Conservation (phyloP, 805 yeast species). For the Candida sakaeoensis region DNA sequence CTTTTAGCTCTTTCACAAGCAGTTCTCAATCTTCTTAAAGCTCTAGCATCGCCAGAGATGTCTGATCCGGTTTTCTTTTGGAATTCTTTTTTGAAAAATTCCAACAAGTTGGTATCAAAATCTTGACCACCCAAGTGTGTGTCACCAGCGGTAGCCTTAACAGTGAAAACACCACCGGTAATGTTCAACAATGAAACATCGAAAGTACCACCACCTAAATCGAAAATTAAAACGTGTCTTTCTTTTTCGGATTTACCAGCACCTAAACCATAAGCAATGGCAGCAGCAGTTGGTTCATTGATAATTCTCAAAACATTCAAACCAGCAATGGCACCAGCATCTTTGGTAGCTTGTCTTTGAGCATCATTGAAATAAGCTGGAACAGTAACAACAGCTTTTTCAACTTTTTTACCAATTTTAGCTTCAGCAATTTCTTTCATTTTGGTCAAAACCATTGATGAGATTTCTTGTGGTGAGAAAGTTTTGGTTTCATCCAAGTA, state of each 20-base stretch:
- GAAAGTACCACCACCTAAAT: constrained; percentile 97
- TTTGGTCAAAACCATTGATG: constrained; percentile 48
- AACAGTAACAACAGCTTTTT: constrained; percentile 47
- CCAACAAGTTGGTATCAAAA: constrained; percentile 49
- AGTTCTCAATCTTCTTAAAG: constrained; percentile 50
- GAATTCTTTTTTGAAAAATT: constrained; percentile 44
- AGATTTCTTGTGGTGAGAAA: constrained; percentile 47
- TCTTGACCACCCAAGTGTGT: constrained; percentile 53
- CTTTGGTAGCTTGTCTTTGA: constrained; percentile 51
- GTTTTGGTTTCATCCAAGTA: constrained; percentile 46
- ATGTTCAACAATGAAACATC: constrained; percentile 90
- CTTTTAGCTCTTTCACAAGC: constrained; percentile 53
- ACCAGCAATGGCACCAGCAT: constrained; percentile 51
- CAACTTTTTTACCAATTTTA: constrained; percentile 76
- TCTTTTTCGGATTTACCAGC: constrained; percentile 53
- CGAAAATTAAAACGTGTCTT: constrained; percentile 81
- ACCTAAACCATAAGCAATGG: constrained; percentile 95
- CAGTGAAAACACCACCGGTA: constrained; percentile 95
- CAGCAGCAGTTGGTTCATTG: constrained; percentile 81
- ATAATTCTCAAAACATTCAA: constrained; percentile 47
- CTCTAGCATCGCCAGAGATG: constrained; percentile 46
- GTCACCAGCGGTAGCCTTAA: constrained; percentile 78
- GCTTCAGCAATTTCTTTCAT: constrained; percentile 79
- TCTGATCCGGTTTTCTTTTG: constrained; percentile 45
- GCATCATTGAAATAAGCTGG: constrained; percentile 51